Evolutionary conservation across 2,329 filamentous ascomycete genomes (phyloP).

Genomic region (Neofusicoccum umdonicola): DNA sequence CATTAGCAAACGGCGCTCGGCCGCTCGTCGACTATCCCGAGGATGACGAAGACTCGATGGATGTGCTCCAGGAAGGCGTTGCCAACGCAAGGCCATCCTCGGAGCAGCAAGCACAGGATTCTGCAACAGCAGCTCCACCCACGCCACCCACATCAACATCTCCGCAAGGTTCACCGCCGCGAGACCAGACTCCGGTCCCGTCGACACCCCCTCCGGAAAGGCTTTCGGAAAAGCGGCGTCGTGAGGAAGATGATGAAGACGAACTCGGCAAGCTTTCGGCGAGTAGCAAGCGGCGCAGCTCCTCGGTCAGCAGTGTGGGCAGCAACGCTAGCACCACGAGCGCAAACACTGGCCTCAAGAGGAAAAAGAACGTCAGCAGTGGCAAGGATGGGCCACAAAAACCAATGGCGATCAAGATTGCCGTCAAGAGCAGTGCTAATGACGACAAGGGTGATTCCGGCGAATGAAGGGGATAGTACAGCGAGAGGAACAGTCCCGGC

Average conservation of each 20-base stretch:
- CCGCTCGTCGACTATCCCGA: constrained; percentile 90
- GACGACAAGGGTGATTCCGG: neutral
- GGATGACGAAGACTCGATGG: constrained; percentile 69
- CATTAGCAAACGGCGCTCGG: constrained; percentile 58
- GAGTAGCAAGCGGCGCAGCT: constrained; percentile 44
- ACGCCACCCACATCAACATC: constrained; percentile 13
- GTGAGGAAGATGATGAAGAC: constrained; percentile 92
- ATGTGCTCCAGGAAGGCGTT: constrained; percentile 44
- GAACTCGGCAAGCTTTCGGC: constrained; percentile 77
- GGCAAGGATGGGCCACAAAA: constrained; percentile 43
- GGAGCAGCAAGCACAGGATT: neutral
- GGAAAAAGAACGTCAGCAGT: constrained; percentile 41
- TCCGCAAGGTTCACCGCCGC: constrained; percentile 11
- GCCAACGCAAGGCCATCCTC: neutral
- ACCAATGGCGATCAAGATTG: constrained; percentile 37
- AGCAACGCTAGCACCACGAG: constrained; percentile 26
- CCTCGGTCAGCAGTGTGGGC: constrained; percentile 30
- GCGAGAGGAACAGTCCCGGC: neutral
- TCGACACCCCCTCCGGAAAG: constrained; percentile 60
- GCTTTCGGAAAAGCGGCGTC: constrained; percentile 81
- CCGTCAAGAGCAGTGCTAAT: constrained; percentile 35
- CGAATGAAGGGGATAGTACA: neutral
- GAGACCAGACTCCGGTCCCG: neutral
- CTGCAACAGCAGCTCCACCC: neutral
- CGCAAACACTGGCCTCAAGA: constrained; percentile 26